Percentiles rank a stretch among this genome's conserved stretches.
Conservation (phyloP, 495 filamentous ascomycete genomes). For the Usnea hakonensis region DNA sequence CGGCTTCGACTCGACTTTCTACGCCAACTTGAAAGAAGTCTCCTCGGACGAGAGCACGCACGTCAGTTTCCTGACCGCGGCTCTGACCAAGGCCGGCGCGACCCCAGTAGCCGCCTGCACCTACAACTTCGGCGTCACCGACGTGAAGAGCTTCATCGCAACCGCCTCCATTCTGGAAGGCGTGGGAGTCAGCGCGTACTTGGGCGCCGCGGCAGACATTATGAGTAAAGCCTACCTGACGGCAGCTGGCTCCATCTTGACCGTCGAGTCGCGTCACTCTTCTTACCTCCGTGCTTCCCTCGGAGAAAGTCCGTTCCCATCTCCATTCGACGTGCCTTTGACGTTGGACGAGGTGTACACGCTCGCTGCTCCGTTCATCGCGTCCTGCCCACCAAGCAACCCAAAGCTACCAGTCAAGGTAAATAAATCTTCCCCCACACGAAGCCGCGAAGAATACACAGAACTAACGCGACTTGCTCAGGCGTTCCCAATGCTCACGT, state of each 20-base stretch:
- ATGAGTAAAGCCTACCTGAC: slow-evolving; percentile 45
- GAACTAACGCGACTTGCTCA: neutral
- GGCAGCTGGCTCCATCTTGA: slow-evolving; percentile 55
- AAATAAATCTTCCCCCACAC: neutral
- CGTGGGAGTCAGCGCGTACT: slow-evolving; percentile 51
- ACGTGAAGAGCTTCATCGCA: slow-evolving; percentile 39
- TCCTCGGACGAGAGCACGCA: slow-evolving; percentile 50
- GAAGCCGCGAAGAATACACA: neutral
- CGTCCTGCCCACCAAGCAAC: slow-evolving; percentile 47
- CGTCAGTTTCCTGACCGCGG: slow-evolving; percentile 47
- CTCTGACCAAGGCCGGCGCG: slow-evolving; percentile 42
- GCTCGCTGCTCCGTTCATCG: slow-evolving; percentile 52
- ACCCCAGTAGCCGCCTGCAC: slow-evolving; percentile 45
- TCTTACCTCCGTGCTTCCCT: slow-evolving; percentile 48
- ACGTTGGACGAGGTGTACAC: slow-evolving; percentile 53
- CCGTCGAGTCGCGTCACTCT: slow-evolving; percentile 54
- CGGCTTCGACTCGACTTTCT: slow-evolving; percentile 44
- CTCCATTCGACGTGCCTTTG: slow-evolving; percentile 51
- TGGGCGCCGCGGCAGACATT: slow-evolving; percentile 54
- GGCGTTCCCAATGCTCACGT: slow-evolving; percentile 43
- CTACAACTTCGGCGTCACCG: slow-evolving; percentile 50
- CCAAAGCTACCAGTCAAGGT: slow-evolving; percentile 46
- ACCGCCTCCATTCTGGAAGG: slow-evolving; percentile 50
- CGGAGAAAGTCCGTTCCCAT: slow-evolving; percentile 43
- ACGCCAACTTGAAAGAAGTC: slow-evolving; percentile 39